A percentile compares a stretch with the other conserved stretches of the same genome.
These are phyloP conservation scores for Fusarium anthophilum DNA, from an alignment of 2,329 filamentous ascomycete species.

Conservation along the genomic window DNA sequence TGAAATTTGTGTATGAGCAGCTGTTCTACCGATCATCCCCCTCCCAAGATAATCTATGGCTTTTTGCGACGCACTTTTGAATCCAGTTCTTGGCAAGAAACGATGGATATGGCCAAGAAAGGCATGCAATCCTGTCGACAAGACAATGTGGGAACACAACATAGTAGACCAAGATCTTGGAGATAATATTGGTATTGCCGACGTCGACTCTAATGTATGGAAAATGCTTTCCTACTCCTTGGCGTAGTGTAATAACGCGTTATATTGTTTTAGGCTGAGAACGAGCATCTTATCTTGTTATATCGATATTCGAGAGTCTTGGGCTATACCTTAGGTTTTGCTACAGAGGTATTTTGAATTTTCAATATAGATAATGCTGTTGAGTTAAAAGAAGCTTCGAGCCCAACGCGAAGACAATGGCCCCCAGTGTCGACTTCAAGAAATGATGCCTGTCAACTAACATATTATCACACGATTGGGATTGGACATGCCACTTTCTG, in stretches of 20 bases:
- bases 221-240: not conserved
- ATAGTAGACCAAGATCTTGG: too few relatives aligned
- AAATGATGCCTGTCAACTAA: not conserved
- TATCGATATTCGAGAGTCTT: not conserved
- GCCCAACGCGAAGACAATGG: not conserved
- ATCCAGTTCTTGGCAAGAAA: not conserved
- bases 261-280: not conserved
- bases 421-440: not conserved
- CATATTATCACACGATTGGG: not conserved
- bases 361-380: not conserved
- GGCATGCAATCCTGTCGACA: not conserved
- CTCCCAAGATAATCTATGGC: not conserved
- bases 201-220: not conserved
- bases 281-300: not conserved
- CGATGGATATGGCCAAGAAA: not conserved
- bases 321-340: not conserved
- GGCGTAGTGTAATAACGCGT: not conserved
- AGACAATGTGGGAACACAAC: not conserved
- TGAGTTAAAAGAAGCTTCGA: not conserved
- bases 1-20: not conserved
- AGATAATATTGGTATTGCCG: not conserved
- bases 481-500: not conserved
- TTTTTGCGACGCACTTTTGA: not conserved
- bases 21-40: not conserved
- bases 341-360: not conserved